Conservation (phyloP, 2,329 filamentous ascomycete species). For the Sclerotinia glacialis region DNA sequence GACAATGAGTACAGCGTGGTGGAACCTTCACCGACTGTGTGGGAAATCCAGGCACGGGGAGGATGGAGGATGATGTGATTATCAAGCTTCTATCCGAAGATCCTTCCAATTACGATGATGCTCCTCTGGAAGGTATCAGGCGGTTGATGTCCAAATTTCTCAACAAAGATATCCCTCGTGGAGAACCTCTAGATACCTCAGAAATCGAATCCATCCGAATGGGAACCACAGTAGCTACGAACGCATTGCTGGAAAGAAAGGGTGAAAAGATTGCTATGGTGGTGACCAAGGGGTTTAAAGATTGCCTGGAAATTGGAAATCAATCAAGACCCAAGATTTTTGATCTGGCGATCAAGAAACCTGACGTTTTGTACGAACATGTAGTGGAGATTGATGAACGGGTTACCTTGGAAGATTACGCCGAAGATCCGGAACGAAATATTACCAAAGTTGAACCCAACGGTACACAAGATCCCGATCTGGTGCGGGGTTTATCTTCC, state of each 20-base stretch:
- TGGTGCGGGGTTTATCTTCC: slow-evolving; percentile 70
- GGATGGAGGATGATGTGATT: slow-evolving; percentile 71
- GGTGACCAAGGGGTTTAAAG: slow-evolving; percentile 82
- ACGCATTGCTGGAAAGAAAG: slow-evolving; percentile 85
- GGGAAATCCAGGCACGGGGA: slow-evolving; percentile 69
- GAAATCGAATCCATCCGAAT: slow-evolving; percentile 89
- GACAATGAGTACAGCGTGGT: slow-evolving; percentile 55
- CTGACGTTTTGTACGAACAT: slow-evolving; percentile 78
- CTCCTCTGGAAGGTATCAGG: slow-evolving; percentile 85
- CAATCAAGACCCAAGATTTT: slow-evolving; percentile 89
- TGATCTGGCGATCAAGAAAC: slow-evolving; percentile 81
- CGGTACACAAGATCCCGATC: slow-evolving; percentile 48
- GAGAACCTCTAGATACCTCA: slow-evolving; percentile 74
- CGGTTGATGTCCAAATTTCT: slow-evolving; percentile 79
- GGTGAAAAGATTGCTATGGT: slow-evolving; percentile 85
- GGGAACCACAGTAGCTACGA: slow-evolving; percentile 94
- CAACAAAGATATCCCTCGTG: slow-evolving; percentile 71
- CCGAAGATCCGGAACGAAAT: slow-evolving; percentile 73
- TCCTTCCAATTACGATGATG: slow-evolving; percentile 85
- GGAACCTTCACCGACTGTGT: slow-evolving; percentile 94
- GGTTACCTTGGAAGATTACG: slow-evolving; percentile 88
- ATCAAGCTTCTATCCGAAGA: slow-evolving; percentile 90
- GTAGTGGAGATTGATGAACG: slow-evolving; percentile 90
- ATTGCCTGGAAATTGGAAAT: slow-evolving; percentile 86
- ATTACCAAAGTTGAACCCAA: slow-evolving; percentile 51